Evolutionary conservation across 306 rosid species (phyloP).

Genomic region (Vicia sativa): DNA sequence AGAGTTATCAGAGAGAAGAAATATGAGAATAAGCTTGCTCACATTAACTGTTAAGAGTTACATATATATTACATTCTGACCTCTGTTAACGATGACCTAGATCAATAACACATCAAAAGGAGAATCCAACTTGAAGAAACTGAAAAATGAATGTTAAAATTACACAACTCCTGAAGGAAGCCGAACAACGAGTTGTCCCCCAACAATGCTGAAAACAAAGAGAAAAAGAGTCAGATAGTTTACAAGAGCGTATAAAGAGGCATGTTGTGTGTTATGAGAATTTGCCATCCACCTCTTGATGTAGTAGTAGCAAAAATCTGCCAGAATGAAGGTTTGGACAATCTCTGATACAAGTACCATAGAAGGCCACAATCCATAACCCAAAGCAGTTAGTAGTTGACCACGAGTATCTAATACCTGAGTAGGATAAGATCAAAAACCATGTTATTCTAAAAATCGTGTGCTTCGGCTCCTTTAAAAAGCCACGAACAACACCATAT

Average conservation of each 20-base stretch:
- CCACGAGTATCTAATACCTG: slow-evolving; percentile 74
- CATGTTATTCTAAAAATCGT: no score
- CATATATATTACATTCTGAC: slow-evolving; percentile 33
- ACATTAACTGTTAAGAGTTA: slow-evolving; percentile 19
- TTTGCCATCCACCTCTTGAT: slow-evolving; percentile 56
- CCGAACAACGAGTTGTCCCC: slow-evolving; percentile 75
- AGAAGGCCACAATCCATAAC: slow-evolving; percentile 81
- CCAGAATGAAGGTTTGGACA: slow-evolving; percentile 76
- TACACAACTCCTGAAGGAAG: slow-evolving; percentile 78
- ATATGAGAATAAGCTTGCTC: neutral
- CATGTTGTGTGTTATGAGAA: slow-evolving; percentile 9
- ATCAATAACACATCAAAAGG: slow-evolving; percentile 16
- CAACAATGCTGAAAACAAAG: slow-evolving; percentile 58
- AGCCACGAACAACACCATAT: no score
- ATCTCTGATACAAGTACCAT: slow-evolving; percentile 74
- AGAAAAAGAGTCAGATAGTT: slow-evolving; percentile 28
- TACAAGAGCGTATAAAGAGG: slow-evolving; percentile 22
- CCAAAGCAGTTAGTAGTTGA: slow-evolving; percentile 63
- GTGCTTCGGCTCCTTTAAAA: no score
- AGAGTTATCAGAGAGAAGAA: neutral
- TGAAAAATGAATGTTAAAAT: slow-evolving; percentile 18
- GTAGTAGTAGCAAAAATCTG: slow-evolving; percentile 87
- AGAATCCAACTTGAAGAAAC: slow-evolving; percentile 20
- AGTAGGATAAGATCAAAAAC: neutral
- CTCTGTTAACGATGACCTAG: slow-evolving; percentile 4